phyloP scores from a whole-genome alignment of 257 asterid species.

The Scutellaria minor region DNA sequence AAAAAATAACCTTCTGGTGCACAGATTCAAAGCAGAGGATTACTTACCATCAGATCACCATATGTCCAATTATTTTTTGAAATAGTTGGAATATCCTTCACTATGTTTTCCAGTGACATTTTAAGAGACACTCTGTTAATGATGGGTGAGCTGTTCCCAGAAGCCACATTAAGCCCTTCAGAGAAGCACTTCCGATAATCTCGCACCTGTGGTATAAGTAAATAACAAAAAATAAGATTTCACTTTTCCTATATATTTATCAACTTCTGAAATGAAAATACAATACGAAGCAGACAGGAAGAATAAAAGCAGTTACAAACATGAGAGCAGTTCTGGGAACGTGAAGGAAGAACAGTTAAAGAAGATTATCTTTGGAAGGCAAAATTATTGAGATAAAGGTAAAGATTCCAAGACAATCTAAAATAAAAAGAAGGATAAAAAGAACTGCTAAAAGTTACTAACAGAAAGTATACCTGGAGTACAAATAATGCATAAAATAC shows the following conservation, averaged over 20 bases:
- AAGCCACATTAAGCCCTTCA: slow-evolving; percentile 54
- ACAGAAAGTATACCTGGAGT: background rate
- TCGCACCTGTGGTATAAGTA: slow-evolving; percentile 62
- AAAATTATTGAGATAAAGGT: slow-evolving; percentile 2
- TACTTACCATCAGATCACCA: slow-evolving; percentile 96
- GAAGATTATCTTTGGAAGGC: slow-evolving; percentile 6
- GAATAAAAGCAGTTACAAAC: too few relatives aligned
- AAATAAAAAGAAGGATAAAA: slow-evolving; percentile 1
- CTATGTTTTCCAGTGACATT: slow-evolving; percentile 92
- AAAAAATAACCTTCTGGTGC: slow-evolving; percentile 26
- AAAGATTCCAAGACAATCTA: slow-evolving; percentile 9
- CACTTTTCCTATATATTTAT: background rate
- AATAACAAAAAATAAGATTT: slow-evolving; percentile 23
- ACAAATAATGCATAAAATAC: background rate
- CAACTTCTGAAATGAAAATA: too few relatives aligned
- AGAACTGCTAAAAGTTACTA: background rate
- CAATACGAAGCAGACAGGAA: too few relatives aligned
- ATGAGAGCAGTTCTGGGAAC: too few relatives aligned
- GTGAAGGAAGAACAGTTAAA: too few relatives aligned
- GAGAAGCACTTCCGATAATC: slow-evolving; percentile 77
- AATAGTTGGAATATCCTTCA: slow-evolving; percentile 88
- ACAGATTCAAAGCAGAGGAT: slow-evolving; percentile 32
- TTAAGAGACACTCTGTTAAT: slow-evolving; percentile 69
- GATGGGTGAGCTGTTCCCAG: slow-evolving; percentile 57
- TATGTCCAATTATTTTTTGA: slow-evolving; percentile 89